phyloP scores from a whole-genome alignment of 2,329 filamentous ascomycete genomes.

The Thielaviopsis ethacetica region DNA sequence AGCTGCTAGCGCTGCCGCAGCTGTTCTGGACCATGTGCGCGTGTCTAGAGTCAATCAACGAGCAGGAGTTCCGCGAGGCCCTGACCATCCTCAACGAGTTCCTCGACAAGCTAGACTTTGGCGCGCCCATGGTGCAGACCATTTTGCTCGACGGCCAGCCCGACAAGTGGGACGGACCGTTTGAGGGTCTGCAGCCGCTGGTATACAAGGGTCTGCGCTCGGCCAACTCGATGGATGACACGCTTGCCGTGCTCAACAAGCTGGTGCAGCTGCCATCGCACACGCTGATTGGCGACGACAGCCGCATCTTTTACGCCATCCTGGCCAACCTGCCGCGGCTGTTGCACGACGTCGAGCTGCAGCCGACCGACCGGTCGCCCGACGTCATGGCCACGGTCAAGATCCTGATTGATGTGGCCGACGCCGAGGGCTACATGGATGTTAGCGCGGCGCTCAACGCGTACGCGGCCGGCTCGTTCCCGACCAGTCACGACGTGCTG shows the following conservation, averaged over 20 bases:
- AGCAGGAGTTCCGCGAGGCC: slow-evolving; percentile 83
- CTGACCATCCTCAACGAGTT: slow-evolving; percentile 82
- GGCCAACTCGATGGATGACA: slow-evolving; percentile 61
- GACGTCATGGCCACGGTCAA: slow-evolving; percentile 46
- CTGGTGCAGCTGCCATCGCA: slow-evolving; percentile 67
- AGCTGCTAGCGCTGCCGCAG: slow-evolving; percentile 79
- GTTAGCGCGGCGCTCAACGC: slow-evolving; percentile 54
- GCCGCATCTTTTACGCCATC: slow-evolving; percentile 68
- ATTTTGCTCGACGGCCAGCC: slow-evolving; percentile 66
- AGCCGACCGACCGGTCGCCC: slow-evolving; percentile 33
- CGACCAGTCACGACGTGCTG: slow-evolving; percentile 59
- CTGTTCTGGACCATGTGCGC: slow-evolving; percentile 97
- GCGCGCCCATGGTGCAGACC: slow-evolving; percentile 44
- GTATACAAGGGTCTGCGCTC: slow-evolving; percentile 88
- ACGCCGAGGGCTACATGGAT: slow-evolving; percentile 49
- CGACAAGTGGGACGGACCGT: slow-evolving; percentile 71
- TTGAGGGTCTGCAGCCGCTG: slow-evolving; percentile 71
- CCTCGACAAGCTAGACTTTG: slow-evolving; percentile 69
- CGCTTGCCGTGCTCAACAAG: slow-evolving; percentile 61
- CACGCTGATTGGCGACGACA: slow-evolving; percentile 64
- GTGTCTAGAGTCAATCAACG: slow-evolving; percentile 91
- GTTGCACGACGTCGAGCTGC: slow-evolving; percentile 58
- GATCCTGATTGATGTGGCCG: slow-evolving; percentile 54
- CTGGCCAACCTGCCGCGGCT: slow-evolving; percentile 85
- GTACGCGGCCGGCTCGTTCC: slow-evolving; percentile 52